Base-by-base conservation (phyloP, 1,284 basidiomycete genomes). In the Neolentinus lepideus region DNA sequence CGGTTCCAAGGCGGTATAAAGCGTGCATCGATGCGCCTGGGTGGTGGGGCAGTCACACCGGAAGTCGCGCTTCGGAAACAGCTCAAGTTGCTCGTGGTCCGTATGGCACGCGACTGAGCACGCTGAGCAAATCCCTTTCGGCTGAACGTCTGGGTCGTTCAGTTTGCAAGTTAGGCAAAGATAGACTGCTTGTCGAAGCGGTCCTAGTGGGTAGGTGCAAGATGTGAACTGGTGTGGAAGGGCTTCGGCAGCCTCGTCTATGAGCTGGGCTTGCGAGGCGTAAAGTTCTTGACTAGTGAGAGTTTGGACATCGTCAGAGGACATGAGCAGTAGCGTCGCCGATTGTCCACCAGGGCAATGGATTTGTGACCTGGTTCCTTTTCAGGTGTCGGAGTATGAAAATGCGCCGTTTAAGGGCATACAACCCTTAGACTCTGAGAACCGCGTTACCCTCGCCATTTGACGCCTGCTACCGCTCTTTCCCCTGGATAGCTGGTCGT, bases 21-120 rank as follows among this genome's bases (percentile, higher is more conserved):
- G 69, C 12, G 80, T 78, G 65, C 89, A 92, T 2, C 72, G 57
- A 58, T 85, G 83, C 1, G 75, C 60, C 24, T 6, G 33, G 33
- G 21, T 90, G 9, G 89, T 92, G 1, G 89, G 88, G 67, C 89
- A 92, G 68, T 92, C 89, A 64, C 89, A 92, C 26, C 83, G 81
- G 65, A 92, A 91, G 57, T 76, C 71, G 56, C 89, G 80, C 66
- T 92, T 92, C 1, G 88, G 88, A 69, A 92, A 92, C 71, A 92
- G 75, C 67, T 92, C 90, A 53, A 91, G 68, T 66, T 92, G 89
- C 63, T 90, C 85, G 68, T 90, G 86, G 66, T 89, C 76, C 16
- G 85, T 85, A 66, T 92, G 89, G 63, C 89, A 92, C 19, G 88
- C 85, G 53, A 91, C 78, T 19, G 87, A 88, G 68, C 89, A 92